Evolutionary conservation across 2,329 filamentous ascomycete species (phyloP).

Genomic region (Plectosphaerella cucumerina): DNA sequence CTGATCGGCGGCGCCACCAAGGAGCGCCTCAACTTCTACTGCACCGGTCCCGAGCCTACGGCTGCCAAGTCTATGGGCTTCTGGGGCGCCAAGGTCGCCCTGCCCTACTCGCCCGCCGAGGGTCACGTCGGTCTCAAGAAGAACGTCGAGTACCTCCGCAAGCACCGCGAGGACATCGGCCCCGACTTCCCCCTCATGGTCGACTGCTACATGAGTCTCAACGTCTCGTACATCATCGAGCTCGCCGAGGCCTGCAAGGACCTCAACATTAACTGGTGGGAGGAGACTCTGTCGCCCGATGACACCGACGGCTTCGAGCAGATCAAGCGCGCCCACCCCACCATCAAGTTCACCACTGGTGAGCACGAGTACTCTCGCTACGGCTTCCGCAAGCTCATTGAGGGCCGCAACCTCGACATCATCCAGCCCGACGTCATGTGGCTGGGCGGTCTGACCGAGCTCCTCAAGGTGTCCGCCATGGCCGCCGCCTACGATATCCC

Average conservation of each 20-base stretch:
- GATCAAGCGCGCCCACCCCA: conserved; percentile 86
- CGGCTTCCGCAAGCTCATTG: conserved; percentile 90
- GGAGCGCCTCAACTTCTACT: conserved; percentile 85
- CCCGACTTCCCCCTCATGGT: conserved; percentile 92
- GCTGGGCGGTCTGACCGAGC: conserved; percentile 88
- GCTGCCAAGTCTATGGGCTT: conserved; percentile 85
- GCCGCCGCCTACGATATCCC: conserved; percentile 91
- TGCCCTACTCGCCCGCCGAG: conserved; percentile 87
- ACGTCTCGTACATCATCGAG: conserved; percentile 89
- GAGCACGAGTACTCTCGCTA: conserved; percentile 95
- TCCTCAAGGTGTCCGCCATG: conserved; percentile 84
- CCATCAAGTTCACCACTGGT: conserved; percentile 89
- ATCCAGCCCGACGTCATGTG: conserved; percentile 97
- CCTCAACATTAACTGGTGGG: conserved; percentile 94
- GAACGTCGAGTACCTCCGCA: conserved; percentile 84
- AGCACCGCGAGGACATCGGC: conserved; percentile 79
- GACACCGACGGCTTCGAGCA: conserved; percentile 87
- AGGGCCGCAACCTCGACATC: conserved; percentile 88
- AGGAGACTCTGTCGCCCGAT: conserved; percentile 87
- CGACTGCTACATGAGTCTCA: conserved; percentile 96
- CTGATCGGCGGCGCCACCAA: conserved; percentile 88
- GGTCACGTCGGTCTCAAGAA: conserved; percentile 77
- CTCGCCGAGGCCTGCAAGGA: conserved; percentile 79
- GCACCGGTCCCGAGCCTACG: conserved; percentile 80
- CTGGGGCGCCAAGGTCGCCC: conserved; percentile 82